Evolutionary conservation across 805 yeast species (phyloP), one percentile per base, ranked within the genome.

Genomic region (Wickerhamiella allomyrinae): DNA sequence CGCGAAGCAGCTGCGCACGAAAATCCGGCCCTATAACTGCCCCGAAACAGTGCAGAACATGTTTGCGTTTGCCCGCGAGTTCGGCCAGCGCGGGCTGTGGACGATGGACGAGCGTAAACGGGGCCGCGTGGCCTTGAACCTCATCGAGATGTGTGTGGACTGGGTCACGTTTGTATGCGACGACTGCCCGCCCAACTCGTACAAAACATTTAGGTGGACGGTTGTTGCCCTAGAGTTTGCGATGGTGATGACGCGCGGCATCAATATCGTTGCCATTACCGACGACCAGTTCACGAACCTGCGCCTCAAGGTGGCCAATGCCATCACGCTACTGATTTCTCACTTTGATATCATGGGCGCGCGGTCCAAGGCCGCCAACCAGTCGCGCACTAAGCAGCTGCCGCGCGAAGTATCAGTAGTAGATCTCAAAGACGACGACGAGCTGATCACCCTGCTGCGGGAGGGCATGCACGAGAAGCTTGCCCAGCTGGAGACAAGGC

Each of bases 291-390:
- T 87, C 56, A 63, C 71, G 44, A 61, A 69, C 29, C 64, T 91
- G 49, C 77, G 86, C 51, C 69, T 74, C 40, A 85, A 84, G 55
- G 95, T 91, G 37, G 93, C 96, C 1, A 82, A 94, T 1, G 86
- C 96, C 61, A 84, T 91, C 86, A 78, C 96, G 1, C 66, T 91
- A 40, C 67, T 91, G 46, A 89, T 91, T 48, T 84, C 95, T 0
- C 97, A 91, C 62, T 91, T 91, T 56, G 98, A 91, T 62, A 86
- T 91, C 41, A 91, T 89, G 95, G 96, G 96, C 39, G 96, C 96
- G 0, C 71, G 97, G 54, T 81, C 95, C 1, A 79, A 76, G 52
- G 84, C 79, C 2, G 65, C 65, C 2, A 61, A 61, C 29, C 66
- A 70, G 51, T 67, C 72, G 52, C 66, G 60, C 63, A 70, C 54